These are phyloP conservation scores for Vitis amurensis DNA, from an alignment of 164 flowering plant species.

Conservation along the genomic window DNA sequence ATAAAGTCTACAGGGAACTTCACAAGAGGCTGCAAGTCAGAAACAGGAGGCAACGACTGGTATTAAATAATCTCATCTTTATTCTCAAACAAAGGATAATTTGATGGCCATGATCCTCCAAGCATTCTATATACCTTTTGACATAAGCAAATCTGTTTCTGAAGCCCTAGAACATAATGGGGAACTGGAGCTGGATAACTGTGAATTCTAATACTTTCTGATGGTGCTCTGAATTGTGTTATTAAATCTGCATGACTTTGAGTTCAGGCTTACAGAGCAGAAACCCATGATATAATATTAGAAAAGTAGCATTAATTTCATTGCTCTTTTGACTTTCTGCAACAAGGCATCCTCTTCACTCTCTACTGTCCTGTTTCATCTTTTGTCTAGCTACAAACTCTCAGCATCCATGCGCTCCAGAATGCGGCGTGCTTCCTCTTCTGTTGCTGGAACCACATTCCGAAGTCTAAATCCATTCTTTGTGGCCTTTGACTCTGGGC, in stretches of 20 bases:
- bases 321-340: too few species aligned
- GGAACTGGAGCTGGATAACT: neutral
- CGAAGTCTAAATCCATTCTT: slow-evolving; percentile 54
- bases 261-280: neutral
- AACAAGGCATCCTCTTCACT: too few species aligned
- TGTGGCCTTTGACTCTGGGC: slow-evolving; percentile 63
- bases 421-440: slow-evolving; percentile 81
- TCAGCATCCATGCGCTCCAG: slow-evolving; percentile 87
- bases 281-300: too few species aligned
- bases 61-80: neutral
- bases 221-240: neutral
- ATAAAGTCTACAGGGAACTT: too few species aligned
- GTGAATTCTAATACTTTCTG: too few species aligned
- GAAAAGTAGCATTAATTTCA: too few species aligned
- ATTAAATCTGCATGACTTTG: neutral
- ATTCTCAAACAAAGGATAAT: neutral
- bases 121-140: neutral
- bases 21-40: too few species aligned
- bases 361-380: neutral
- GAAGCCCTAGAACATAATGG: neutral
- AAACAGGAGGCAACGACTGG: too few species aligned
- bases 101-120: neutral
- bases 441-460: slow-evolving; percentile 87
- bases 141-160: neutral
- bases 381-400: slow-evolving; percentile 11